Evolutionary conservation across 495 filamentous ascomycete species (phyloP), one percentile per base, ranked within the genome.

Genomic region (Ramalina intermedia): DNA sequence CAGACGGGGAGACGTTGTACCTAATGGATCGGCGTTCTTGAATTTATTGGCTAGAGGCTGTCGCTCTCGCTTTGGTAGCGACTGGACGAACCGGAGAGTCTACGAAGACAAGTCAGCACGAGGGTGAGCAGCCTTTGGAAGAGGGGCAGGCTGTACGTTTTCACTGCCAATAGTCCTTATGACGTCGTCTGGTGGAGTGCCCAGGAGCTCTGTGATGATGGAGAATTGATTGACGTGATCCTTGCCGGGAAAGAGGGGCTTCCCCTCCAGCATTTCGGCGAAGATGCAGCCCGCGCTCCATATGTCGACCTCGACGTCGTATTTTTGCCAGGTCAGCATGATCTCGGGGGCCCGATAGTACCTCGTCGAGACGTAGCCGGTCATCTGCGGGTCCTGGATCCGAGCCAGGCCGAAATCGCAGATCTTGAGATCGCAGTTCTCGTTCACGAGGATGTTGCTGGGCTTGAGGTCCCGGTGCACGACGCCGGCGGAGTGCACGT

Each of bases 311-410:
- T 96, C 93, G 40, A 96, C 86, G 58, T 98, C 91, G 67, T 98
- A 98, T 69, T 96, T 98, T 66, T 98, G 91, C 91, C 91, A 98
- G 40, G 91, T 98, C 58, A 98, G 87, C 91, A 98, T 98, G 62
- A 98, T 98, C 67, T 98, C 91, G 14, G 91, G 91, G 4, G 91
- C 91, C 43, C 91, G 83, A 70, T 98, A 98, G 73, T 98, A 98
- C 70, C 91, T 75, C 45, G 91, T 98, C 43, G 91, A 98, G 38
- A 98, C 91, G 61, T 98, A 98, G 58, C 91, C 91, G 37, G 91
- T 98, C 91, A 98, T 98, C 67, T 98, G 91, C n/a, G 91, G 91
- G 59, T 98, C 91, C 66, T 98, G 91, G 59, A 98, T 94, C 59
- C 91, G 85, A 37, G 91, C 91, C 47, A 98, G 72, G 51, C 91